phyloP scores from a whole-genome alignment of 208 protist genomes.

The Acanthamoeba rhysodes region DNA sequence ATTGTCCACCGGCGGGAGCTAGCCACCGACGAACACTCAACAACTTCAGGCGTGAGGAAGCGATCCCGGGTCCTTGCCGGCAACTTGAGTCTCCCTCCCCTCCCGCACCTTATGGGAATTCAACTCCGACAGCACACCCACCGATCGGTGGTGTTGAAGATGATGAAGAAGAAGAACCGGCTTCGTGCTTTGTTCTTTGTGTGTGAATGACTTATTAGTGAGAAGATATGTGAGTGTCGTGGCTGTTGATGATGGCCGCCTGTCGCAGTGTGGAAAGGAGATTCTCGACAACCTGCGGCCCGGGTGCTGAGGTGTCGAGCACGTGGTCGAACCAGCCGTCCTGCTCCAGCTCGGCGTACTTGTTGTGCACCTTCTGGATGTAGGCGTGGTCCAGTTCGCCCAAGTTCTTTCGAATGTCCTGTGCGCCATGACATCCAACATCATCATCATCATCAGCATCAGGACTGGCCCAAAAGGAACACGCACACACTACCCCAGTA shows the following conservation, averaged over 20 bases:
- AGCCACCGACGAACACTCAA: slow-evolving; percentile 28
- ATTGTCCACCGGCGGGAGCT: not conserved
- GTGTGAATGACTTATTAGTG: not conserved
- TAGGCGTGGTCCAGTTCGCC: slow-evolving; percentile 57
- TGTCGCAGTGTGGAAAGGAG: not conserved
- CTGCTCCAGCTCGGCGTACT: slow-evolving; percentile 26
- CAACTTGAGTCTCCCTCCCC: not conserved
- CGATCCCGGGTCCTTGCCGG: not conserved
- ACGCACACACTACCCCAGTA: not conserved
- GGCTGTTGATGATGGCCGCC: not conserved
- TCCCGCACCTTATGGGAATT: not conserved
- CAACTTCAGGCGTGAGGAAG: slow-evolving; percentile 19
- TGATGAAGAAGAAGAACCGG: no score
- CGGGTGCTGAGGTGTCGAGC: not conserved
- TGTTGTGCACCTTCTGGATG: slow-evolving; percentile 63
- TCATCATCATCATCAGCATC: no score
- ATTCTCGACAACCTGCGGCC: not conserved
- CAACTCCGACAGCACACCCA: not conserved
- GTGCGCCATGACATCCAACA: not conserved
- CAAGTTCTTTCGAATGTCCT: slow-evolving; percentile 56
- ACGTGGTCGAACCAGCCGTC: slow-evolving; percentile 60
- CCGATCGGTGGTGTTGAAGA: not conserved
- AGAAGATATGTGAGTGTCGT: not conserved
- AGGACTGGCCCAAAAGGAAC: not conserved
- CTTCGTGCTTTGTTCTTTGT: not conserved